Percentiles rank a stretch among this genome's conserved stretches.
These are phyloP conservation scores for Mycothermus thermophilus DNA, from an alignment of 495 filamentous ascomycete genomes.

Conservation along the genomic window DNA sequence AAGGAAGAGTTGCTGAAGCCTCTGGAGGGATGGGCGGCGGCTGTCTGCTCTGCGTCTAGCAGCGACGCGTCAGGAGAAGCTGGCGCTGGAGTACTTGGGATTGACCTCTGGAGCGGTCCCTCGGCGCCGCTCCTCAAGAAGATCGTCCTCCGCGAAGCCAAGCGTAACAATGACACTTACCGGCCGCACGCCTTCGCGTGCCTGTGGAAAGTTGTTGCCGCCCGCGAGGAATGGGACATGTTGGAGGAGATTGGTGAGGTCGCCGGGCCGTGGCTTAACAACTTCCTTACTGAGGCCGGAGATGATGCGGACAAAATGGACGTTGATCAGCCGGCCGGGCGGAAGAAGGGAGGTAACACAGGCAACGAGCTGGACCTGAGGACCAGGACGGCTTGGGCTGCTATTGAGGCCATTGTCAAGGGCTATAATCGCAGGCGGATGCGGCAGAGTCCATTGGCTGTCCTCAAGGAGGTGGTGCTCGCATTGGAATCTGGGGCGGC, in stretches of 20 bases:
- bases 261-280: constrained; percentile 38
- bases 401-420: constrained; percentile 26
- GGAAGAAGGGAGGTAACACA: constrained; percentile 2
- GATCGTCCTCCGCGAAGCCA: constrained; percentile 75
- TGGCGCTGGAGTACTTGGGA: too few relatives aligned
- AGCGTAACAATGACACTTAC: constrained; percentile 72
- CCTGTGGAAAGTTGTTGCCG: constrained; percentile 55
- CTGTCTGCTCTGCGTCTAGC: too few relatives aligned
- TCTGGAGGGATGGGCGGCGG: constrained; percentile 62
- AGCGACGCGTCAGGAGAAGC: too few relatives aligned
- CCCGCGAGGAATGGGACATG: constrained; percentile 50
- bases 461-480: constrained; percentile 20
- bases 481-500: constrained; percentile 11
- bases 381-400: constrained; percentile 22
- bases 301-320: constrained; percentile 56
- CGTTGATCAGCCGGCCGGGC: constrained; percentile 15
- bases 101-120: too few relatives aligned
- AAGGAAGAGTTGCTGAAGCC: constrained; percentile 82
- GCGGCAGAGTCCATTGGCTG: constrained; percentile 16
- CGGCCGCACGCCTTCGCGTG: constrained; percentile 58
- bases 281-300: constrained; percentile 42
- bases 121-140: constrained; percentile 43
- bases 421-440: constrained; percentile 29
- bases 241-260: constrained; percentile 52
- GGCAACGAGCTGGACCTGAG: constrained; percentile 17